Evolutionary conservation across 306 rosid species (phyloP).

Genomic region (Abrus pulchellus): DNA sequence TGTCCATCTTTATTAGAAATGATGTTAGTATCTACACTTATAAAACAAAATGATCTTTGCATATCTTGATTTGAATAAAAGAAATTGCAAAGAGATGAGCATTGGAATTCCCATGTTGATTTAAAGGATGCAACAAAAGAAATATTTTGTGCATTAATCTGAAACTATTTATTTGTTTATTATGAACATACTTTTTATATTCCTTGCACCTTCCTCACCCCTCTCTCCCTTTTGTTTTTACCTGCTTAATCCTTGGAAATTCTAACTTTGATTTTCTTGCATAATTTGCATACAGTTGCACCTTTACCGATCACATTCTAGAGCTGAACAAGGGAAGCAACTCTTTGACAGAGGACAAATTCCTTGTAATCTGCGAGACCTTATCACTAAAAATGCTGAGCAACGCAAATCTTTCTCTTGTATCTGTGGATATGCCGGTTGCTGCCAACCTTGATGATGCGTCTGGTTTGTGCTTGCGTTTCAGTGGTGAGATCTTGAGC

Average conservation of each 20-base stretch:
- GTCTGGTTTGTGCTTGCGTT: constrained; percentile 89
- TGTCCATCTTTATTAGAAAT: not conserved
- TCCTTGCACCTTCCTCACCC: not conserved
- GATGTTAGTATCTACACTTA: constrained; percentile 21
- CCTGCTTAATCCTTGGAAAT: not conserved
- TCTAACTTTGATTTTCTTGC: constrained; percentile 52
- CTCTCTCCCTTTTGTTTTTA: constrained; percentile 19
- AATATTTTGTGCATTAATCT: constrained; percentile 7
- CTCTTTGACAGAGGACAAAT: constrained; percentile 67
- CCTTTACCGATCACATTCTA: constrained; percentile 75
- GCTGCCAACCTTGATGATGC: constrained; percentile 81
- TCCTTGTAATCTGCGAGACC: constrained; percentile 79
- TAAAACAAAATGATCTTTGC: constrained; percentile 1
- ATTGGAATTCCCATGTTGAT: constrained; percentile 16
- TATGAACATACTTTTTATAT: constrained; percentile 16
- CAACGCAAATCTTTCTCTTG: constrained; percentile 82
- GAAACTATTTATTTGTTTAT: constrained; percentile 9
- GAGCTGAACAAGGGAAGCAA: constrained; percentile 67
- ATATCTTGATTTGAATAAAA: constrained; percentile 22
- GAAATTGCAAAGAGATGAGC: not conserved
- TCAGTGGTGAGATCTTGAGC: constrained; percentile 84
- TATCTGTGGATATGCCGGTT: constrained; percentile 88
- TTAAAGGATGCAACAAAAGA: constrained; percentile 19
- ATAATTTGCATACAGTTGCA: constrained; percentile 69
- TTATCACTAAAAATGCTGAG: constrained; percentile 83